Base-by-base conservation (phyloP, 2,329 filamentous ascomycete species). In the Apiospora hydei region DNA sequence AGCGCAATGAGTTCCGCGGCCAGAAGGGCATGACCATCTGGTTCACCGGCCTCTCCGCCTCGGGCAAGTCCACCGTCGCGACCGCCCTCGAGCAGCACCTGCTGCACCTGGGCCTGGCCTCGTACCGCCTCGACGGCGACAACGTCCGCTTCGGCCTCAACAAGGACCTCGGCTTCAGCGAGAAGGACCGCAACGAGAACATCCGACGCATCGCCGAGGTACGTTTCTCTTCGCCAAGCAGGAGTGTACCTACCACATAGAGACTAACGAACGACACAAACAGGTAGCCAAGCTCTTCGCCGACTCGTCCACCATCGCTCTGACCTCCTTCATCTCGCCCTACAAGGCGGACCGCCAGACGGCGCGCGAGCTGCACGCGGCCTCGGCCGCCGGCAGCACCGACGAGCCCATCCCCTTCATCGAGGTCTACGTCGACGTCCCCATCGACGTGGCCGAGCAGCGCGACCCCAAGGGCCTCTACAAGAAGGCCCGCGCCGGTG, bases 61-160 rank as follows among this genome's bases (percentile, higher is more conserved):
- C 94, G 0, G 96, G 96, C 81, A 99, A 99, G 86, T 98, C 96
- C 70, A 99, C 96, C 72, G 94, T 99, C 74, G 96, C 96, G 71
- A 97, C 94, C 3, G 96, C 96, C 21, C 93, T 99, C 53, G 96
- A 99, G 88, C 96, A 98, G 86, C 95, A 98, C 83, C 92, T 99
- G 46, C 90, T 99, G 71, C 95, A 97, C 83, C 88, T 94, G 14
- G 93, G 92, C 61, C 86, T 96, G 69, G 87, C 92, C 71, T 93
- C 95, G 73, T 99, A 99, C 89, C 92, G 96, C 70, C 92, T 99
- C 43, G 96, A 99, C 84, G 96, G 96, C 80, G 96, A 99, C 89
- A 99, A 99, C 85, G 93, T 99, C 76, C 96, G 96, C 74, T 98
- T 98, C 86, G 96, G 96, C 21, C 89, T 99, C 77, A 99, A 98